Evolutionary conservation across 2,329 filamentous ascomycete species (phyloP).

Genomic region (Ophiostoma sp.): DNA sequence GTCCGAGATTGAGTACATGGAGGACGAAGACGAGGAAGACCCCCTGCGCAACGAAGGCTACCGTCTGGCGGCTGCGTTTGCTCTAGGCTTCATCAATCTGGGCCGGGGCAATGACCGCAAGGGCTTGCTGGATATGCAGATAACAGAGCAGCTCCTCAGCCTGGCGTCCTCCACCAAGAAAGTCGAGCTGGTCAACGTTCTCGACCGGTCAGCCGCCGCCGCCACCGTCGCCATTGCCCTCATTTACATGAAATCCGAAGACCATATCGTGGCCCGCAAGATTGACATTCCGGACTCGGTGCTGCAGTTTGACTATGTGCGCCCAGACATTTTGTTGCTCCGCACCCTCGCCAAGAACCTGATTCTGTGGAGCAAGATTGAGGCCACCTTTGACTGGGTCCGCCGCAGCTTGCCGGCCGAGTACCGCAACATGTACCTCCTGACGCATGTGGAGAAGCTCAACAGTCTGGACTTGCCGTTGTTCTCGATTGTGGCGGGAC

Average conservation of each 20-base stretch:
- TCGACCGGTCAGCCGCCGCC: constrained; percentile 91
- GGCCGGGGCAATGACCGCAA: constrained; percentile 85
- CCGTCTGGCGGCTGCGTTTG: constrained; percentile 87
- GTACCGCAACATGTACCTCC: constrained; percentile 63
- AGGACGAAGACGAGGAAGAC: constrained; percentile 78
- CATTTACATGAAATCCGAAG: constrained; percentile 96
- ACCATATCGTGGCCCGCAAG: constrained; percentile 82
- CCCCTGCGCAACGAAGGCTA: constrained; percentile 93
- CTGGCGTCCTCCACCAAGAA: constrained; percentile 88
- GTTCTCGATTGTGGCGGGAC: constrained; percentile 85
- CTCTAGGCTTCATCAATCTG: constrained; percentile 90
- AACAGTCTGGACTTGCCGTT: constrained; percentile 85
- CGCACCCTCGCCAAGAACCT: constrained; percentile 86
- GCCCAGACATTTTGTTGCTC: constrained; percentile 87
- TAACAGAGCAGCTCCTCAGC: constrained; percentile 83
- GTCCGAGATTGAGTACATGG: constrained; percentile 90
- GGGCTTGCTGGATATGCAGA: constrained; percentile 88
- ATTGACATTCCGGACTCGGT: constrained; percentile 89
- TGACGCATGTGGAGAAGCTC: constrained; percentile 62
- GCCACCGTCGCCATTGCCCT: constrained; percentile 86
- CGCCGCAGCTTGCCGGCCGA: constrained; percentile 67
- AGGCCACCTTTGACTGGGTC: constrained; percentile 74
- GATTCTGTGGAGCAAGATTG: constrained; percentile 87
- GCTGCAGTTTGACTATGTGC: constrained; percentile 91
- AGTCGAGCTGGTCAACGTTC: constrained; percentile 85